Conservation (phyloP, 176 grass and related monocot species). For the Secale cereale region DNA sequence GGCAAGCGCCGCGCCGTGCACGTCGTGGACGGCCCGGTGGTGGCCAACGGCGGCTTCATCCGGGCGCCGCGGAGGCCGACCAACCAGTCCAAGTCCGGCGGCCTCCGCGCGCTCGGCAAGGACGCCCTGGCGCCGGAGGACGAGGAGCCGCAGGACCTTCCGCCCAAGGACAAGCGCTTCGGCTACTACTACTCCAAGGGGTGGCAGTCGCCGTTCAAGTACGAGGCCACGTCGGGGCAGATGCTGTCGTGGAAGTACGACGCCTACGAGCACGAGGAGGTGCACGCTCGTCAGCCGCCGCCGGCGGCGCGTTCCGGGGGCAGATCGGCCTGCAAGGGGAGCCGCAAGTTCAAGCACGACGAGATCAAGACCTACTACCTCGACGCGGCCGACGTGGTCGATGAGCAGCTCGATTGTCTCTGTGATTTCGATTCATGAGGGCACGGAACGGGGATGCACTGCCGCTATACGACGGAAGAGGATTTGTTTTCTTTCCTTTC, state of each 20-base stretch:
- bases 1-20: slow-evolving; percentile 4
- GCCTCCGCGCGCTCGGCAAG: background rate
- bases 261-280: background rate
- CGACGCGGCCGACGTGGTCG: background rate
- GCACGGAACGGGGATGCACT: background rate
- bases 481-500: no score
- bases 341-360: slow-evolving; percentile 4
- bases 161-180: no score
- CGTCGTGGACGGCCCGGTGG: background rate
- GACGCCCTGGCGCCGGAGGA: no score
- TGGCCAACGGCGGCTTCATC: slow-evolving; percentile 27
- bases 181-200: background rate
- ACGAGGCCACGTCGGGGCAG: background rate
- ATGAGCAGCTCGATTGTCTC: background rate
- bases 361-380: slow-evolving; percentile 24
- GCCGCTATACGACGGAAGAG: no score
- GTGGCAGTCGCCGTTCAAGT: background rate
- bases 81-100: slow-evolving; percentile 37
- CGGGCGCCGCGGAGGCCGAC: slow-evolving; percentile 32
- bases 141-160: background rate
- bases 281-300: background rate
- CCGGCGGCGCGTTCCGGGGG: no score
- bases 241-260: background rate
- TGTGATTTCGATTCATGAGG: background rate
- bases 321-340: background rate